These are phyloP conservation scores for Rehmannia glutinosa DNA, from an alignment of 257 asterid genomes.

Conservation along the genomic window DNA sequence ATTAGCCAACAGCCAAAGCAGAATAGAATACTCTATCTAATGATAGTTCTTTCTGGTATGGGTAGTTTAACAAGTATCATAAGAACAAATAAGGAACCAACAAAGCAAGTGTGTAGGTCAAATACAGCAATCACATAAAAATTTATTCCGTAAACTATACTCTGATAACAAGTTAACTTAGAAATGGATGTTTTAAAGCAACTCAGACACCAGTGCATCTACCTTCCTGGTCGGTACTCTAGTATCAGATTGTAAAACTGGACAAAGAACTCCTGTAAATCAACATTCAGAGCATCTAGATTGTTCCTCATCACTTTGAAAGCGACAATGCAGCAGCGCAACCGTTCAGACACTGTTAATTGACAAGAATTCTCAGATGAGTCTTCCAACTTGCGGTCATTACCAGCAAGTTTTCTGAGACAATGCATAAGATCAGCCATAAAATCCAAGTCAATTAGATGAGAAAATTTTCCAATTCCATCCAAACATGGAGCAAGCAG, in stretches of 20 bases:
- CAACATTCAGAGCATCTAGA: conserved; percentile 92
- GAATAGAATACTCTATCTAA: too few relatives aligned
- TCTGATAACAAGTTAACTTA: neutral
- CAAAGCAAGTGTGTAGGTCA: too few relatives aligned
- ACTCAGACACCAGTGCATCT: conserved; percentile 7
- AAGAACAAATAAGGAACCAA: too few relatives aligned
- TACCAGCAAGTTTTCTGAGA: conserved; percentile 80
- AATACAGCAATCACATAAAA: too few relatives aligned
- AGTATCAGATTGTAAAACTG: conserved; percentile 82
- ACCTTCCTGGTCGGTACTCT: conserved; percentile 94
- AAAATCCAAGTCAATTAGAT: conserved; percentile 84
- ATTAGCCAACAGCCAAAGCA: too few relatives aligned
- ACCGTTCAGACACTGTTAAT: conserved; percentile 69
- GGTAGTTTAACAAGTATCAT: too few relatives aligned
- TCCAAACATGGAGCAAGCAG: conserved; percentile 81
- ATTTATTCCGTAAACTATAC: neutral
- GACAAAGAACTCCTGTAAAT: conserved; percentile 80
- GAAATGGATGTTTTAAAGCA: neutral
- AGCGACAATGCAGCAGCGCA: conserved; percentile 92
- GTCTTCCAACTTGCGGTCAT: conserved; percentile 35
- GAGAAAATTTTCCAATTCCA: conserved; percentile 90
- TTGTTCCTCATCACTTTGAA: conserved; percentile 89
- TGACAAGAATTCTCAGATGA: conserved; percentile 39
- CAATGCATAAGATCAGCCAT: conserved; percentile 88
- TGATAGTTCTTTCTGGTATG: too few relatives aligned